Evolutionary conservation across 1,284 basidiomycete genomes (phyloP).

Genomic region (Abortiporus biennis): DNA sequence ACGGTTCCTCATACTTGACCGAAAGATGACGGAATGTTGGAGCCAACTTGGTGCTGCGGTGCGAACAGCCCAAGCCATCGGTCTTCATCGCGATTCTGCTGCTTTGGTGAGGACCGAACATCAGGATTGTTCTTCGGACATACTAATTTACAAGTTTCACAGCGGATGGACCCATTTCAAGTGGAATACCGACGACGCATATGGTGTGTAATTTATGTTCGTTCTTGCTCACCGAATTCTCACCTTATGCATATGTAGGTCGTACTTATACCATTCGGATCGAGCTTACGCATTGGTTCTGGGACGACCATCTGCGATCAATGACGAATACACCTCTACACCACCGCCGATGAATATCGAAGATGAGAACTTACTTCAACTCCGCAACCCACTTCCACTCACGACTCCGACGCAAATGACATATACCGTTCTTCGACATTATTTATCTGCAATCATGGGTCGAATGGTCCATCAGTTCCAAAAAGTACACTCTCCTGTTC

Average conservation of each 20-base stretch:
- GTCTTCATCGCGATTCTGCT: constrained; percentile 88
- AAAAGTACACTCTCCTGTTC: constrained; percentile 75
- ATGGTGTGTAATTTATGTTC: constrained; percentile 48
- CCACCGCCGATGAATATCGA: constrained; percentile 82
- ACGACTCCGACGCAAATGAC: constrained; percentile 79
- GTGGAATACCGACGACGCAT: constrained; percentile 88
- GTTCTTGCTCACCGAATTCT: constrained; percentile 5
- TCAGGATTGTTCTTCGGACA: background rate
- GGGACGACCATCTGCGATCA: constrained; percentile 85
- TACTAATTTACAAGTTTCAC: constrained; percentile 8
- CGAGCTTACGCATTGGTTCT: constrained; percentile 88
- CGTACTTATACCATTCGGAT: constrained; percentile 90
- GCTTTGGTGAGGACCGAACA: constrained; percentile 55
- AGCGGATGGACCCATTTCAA: constrained; percentile 73
- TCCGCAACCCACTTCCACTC: constrained; percentile 47
- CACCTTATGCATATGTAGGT: constrained; percentile 39
- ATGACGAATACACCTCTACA: constrained; percentile 82
- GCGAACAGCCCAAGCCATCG: constrained; percentile 90
- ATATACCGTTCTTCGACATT: constrained; percentile 84
- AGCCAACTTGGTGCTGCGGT: constrained; percentile 91
- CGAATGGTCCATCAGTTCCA: constrained; percentile 95
- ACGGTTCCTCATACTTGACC: constrained; percentile 85
- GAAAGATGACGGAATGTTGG: constrained; percentile 92
- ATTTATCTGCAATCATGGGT: constrained; percentile 81
- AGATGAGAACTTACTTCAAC: constrained; percentile 44